Evolutionary conservation across 2,329 filamentous ascomycete genomes (phyloP).

Genomic region (Scedosporium aurantiacum): DNA sequence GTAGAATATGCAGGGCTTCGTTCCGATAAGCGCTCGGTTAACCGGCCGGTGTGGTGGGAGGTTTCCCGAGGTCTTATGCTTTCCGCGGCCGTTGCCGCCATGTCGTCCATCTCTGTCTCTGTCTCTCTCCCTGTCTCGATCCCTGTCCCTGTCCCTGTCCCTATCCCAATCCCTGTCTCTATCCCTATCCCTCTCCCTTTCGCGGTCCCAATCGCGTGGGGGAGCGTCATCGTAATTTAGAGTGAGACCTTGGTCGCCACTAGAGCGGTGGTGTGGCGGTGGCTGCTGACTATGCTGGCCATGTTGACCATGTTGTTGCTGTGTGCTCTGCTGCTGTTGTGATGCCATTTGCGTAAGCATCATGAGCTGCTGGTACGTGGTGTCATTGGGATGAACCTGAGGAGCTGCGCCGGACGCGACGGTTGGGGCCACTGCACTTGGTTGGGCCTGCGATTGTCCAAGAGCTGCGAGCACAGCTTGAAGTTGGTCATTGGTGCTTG

Average conservation of each 20-base stretch:
- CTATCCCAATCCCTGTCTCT: slow-evolving; percentile 16
- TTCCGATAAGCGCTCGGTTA: slow-evolving; percentile 50
- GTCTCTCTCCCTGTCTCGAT: slow-evolving; percentile 20
- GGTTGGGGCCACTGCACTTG: slow-evolving; percentile 10
- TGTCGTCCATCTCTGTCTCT: slow-evolving; percentile 18
- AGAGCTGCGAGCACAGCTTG: slow-evolving; percentile 34
- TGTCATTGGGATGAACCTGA: slow-evolving; percentile 25
- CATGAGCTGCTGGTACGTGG: slow-evolving; percentile 28
- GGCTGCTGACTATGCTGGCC: slow-evolving; percentile 9
- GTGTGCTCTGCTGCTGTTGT: slow-evolving; percentile 15
- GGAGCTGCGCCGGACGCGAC: slow-evolving; percentile 9
- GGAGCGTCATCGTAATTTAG: slow-evolving; percentile 5
- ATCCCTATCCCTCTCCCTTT: slow-evolving; percentile 17
- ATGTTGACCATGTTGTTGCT: slow-evolving; percentile 11
- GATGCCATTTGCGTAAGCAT: slow-evolving; percentile 27
- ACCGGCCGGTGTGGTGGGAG: slow-evolving; percentile 30
- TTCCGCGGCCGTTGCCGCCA: slow-evolving; percentile 7
- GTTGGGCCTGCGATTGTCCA: slow-evolving; percentile 21
- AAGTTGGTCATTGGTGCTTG: slow-evolving; percentile 23
- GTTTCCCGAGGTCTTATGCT: slow-evolving; percentile 23
- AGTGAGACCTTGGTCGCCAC: background rate
- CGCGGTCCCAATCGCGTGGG: slow-evolving; percentile 10
- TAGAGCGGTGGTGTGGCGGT: background rate
- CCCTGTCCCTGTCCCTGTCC: slow-evolving; percentile 23
- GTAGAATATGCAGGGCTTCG: slow-evolving; percentile 60